phyloP scores from a whole-genome alignment of 352 stramenopile genomes.

The Peronospora tabacina region DNA sequence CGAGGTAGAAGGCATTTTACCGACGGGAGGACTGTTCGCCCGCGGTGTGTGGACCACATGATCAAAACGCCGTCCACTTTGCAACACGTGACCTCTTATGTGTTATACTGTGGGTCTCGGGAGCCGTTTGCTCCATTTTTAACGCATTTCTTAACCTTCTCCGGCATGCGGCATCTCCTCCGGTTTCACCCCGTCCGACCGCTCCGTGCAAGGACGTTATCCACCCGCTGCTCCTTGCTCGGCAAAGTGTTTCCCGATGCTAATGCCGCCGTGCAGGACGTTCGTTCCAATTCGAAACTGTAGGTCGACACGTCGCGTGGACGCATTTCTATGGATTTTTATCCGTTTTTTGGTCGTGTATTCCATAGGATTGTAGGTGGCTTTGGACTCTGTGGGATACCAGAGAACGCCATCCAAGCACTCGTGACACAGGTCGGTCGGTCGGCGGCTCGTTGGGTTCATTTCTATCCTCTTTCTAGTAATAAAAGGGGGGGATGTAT shows the following conservation, averaged over 20 bases:
- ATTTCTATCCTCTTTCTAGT: too few relatives aligned
- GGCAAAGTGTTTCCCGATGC: slow-evolving; percentile 67
- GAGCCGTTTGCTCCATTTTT: too few relatives aligned
- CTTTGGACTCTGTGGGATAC: slow-evolving; percentile 89
- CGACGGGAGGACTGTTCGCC: too few relatives aligned
- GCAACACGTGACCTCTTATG: too few relatives aligned
- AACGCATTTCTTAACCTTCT: too few relatives aligned
- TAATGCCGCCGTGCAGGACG: slow-evolving; percentile 67
- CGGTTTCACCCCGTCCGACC: not conserved
- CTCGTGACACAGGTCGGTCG: slow-evolving; percentile 58
- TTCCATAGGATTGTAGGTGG: slow-evolving; percentile 68
- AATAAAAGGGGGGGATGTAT: too few relatives aligned
- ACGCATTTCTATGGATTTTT: not conserved
- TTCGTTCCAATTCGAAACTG: slow-evolving; percentile 62
- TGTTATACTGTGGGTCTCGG: too few relatives aligned
- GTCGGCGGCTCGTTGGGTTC: too few relatives aligned
- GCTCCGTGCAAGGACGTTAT: slow-evolving; percentile 1
- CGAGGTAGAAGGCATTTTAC: too few relatives aligned
- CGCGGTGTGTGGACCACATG: too few relatives aligned
- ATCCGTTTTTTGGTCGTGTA: not conserved
- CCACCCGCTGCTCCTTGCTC: slow-evolving; percentile 19
- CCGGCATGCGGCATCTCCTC: slow-evolving; percentile 15
- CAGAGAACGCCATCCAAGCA: slow-evolving; percentile 85
- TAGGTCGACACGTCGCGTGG: slow-evolving; percentile 16
- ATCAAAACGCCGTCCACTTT: too few relatives aligned